Evolutionary conservation across 2,329 filamentous ascomycete genomes (phyloP).

Genomic region (Aspergillus costaricaensis): DNA sequence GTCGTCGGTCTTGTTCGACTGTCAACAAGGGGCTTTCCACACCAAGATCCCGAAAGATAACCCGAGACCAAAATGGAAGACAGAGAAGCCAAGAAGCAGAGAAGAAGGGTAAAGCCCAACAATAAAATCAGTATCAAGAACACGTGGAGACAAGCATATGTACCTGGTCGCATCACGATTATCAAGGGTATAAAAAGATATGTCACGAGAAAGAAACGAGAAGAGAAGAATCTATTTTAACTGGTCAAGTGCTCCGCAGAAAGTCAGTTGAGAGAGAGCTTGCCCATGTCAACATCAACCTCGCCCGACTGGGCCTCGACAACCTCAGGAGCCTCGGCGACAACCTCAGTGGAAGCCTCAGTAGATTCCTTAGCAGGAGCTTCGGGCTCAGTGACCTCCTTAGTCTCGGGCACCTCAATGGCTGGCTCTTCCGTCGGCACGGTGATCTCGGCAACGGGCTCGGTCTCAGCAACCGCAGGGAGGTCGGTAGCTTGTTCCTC

Average conservation of each 20-base stretch:
- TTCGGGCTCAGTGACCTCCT: no score
- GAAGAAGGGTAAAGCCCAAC: slow-evolving; percentile 9
- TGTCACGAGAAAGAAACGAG: slow-evolving; percentile 19
- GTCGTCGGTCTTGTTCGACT: slow-evolving; percentile 7
- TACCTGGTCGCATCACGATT: slow-evolving; percentile 15
- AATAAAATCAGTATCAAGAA: slow-evolving; percentile 8
- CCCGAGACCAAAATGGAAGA: background rate
- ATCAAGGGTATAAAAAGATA: slow-evolving; percentile 24
- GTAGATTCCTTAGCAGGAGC: slow-evolving; percentile 4
- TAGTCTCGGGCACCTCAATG: background rate
- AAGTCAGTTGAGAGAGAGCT: slow-evolving; percentile 26
- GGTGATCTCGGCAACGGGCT: slow-evolving; percentile 5
- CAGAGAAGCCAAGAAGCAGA: background rate
- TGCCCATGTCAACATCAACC: slow-evolving; percentile 30
- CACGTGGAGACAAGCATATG: slow-evolving; percentile 6
- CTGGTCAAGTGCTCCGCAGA: background rate
- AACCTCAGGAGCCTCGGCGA: slow-evolving; percentile 37
- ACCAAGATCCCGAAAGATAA: slow-evolving; percentile 1
- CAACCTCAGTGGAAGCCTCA: slow-evolving; percentile 7
- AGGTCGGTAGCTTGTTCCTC: slow-evolving; percentile 9
- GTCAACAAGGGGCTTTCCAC: slow-evolving; percentile 13
- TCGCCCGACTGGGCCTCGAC: slow-evolving; percentile 27
- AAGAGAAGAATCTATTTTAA: slow-evolving; percentile 8
- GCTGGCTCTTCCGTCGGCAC: background rate
- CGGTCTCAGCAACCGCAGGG: slow-evolving; percentile 7